Evolutionary conservation across 2,329 filamentous ascomycete genomes (phyloP), one percentile per base, ranked within the genome.

Genomic region (Xylariaceae sp.): DNA sequence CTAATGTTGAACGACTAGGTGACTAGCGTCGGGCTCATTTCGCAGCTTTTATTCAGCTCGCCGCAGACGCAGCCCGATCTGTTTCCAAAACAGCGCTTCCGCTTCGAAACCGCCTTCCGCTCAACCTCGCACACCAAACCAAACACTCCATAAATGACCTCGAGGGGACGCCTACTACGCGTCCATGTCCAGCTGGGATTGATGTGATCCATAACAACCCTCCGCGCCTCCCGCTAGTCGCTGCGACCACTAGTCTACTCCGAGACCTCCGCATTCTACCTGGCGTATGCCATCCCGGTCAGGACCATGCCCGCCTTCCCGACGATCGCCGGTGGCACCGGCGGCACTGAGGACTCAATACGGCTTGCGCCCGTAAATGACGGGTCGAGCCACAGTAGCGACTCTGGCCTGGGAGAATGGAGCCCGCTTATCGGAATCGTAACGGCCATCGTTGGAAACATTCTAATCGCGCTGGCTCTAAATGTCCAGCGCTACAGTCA

Each of bases 401-500:
- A 50, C 40, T 75, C 79, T 49, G 75, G 78, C 8, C 70, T 85
- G 21, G 78, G 81, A 60, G 76, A 85, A 69, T 97, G 92, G 92
- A 95, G 91, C 44, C 95, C 91, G 22, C 77, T 97, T 50, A 97
- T 99, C 67, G 94, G 94, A 63, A 96, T 99, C 66, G 73, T 92
- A 50, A 95, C 92, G 2, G 92, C 94, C 47, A 95, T 99, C 65
- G 80, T 87, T 48, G 94, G 94, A 52, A 99, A 99, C 66, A 77
- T 96, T 32, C 80, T 99, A 49, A 97, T 99, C 61, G 95, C 92
- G 0, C 85, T 99, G 59, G 94, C 94, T 12, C 82, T 99, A 57
- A 99, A 99, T 68, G 92, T 95, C 47, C 94, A 99, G 72, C 85
- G 94, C 61, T 97, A 97, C 69, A 92, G 94, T 32, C 94, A 99